phyloP scores from a whole-genome alignment of 2,329 filamentous ascomycete species.

The Xylaria sp. region DNA sequence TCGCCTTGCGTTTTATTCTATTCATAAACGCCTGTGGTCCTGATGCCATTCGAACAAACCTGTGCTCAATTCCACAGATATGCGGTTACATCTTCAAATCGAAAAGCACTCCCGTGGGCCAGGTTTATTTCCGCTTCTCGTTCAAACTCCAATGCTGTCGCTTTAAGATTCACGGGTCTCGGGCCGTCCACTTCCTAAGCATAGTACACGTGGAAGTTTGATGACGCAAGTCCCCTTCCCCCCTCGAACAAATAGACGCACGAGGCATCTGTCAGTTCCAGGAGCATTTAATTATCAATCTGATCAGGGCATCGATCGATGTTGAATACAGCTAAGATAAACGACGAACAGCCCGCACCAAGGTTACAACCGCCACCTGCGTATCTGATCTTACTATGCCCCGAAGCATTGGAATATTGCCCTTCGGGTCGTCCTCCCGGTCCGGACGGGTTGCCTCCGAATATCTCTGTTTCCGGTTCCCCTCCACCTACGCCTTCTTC shows the following conservation, averaged over 20 bases:
- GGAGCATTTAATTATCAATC: too few species aligned
- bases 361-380: too few species aligned
- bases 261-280: too few species aligned
- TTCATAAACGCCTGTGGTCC: not conserved
- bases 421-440: too few species aligned
- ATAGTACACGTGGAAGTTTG: not conserved
- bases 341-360: too few species aligned
- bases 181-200: not conserved
- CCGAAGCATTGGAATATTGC: too few species aligned
- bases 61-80: not conserved
- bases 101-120: not conserved
- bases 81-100: not conserved
- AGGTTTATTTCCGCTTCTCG: not conserved
- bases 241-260: not conserved
- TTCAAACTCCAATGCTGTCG: not conserved
- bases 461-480: too few species aligned
- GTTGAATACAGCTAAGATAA: too few species aligned
- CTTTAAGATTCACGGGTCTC: not conserved
- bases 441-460: too few species aligned
- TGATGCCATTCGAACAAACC: not conserved
- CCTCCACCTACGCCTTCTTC: conserved; percentile 9
- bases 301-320: too few species aligned
- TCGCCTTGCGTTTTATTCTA: not conserved
- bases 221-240: not conserved
- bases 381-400: too few species aligned